A percentile compares a stretch with the other conserved stretches of the same genome.
Evolutionary conservation across 2,329 filamentous ascomycete species (phyloP).

Genomic region (Coniella vitis): DNA sequence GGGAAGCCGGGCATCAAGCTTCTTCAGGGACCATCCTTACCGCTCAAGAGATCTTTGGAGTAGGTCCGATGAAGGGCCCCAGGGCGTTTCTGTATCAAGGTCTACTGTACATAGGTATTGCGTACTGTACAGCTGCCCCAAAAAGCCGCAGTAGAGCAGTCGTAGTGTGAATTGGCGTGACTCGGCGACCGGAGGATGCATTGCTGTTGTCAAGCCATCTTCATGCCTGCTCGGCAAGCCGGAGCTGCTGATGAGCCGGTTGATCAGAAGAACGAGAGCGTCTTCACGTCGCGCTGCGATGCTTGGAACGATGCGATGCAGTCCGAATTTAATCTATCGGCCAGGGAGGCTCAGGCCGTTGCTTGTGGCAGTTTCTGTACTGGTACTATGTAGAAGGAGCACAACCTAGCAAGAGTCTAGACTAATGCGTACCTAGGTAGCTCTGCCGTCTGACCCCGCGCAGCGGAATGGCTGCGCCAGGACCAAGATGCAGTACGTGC

Average conservation of each 20-base stretch:
- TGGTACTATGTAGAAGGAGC: no score
- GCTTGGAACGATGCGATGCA: no score
- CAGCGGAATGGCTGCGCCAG: no score
- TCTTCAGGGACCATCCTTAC: slow-evolving; percentile 14
- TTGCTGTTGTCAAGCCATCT: background rate
- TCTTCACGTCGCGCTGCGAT: no score
- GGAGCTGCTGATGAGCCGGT: background rate
- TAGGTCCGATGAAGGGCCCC: background rate
- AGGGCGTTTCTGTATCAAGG: background rate
- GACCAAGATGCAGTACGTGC: no score
- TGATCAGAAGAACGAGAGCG: background rate
- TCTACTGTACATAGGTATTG: background rate
- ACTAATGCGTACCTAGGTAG: no score
- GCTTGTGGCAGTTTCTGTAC: no score
- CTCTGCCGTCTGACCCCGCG: no score
- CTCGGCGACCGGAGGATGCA: background rate
- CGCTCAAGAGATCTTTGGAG: background rate
- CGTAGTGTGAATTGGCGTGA: background rate
- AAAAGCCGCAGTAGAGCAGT: background rate
- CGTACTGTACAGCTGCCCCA: slow-evolving; percentile 2
- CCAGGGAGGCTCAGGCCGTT: no score
- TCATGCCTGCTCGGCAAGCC: background rate
- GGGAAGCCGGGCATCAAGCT: slow-evolving; percentile 7
- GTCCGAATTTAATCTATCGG: no score
- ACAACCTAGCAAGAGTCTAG: no score